Conservation (phyloP, 768 basidiomycete species). For the Chalciporus pseudorubinellus region DNA sequence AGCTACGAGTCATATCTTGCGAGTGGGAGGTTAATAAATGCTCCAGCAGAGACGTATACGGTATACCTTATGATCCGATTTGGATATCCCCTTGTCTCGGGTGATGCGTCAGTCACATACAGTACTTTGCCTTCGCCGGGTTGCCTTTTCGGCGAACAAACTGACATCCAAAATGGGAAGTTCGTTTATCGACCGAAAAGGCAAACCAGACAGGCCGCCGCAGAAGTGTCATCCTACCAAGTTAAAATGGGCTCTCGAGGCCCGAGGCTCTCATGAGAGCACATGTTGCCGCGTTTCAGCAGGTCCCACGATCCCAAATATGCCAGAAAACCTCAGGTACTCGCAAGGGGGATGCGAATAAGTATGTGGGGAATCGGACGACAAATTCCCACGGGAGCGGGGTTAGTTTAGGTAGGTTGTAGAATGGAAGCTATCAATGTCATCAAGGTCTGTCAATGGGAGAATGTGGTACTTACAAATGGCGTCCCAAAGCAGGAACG, state of each 20-base stretch:
- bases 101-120: slow-evolving; percentile 6
- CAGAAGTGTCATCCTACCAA: slow-evolving; percentile 1
- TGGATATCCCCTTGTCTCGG: slow-evolving; percentile 29
- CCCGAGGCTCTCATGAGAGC: no score
- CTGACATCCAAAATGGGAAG: slow-evolving; percentile 20
- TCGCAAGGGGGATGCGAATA: neutral
- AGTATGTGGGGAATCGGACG: neutral
- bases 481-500: no score
- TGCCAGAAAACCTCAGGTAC: neutral
- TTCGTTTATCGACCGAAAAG: slow-evolving; percentile 23
- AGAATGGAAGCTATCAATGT: neutral
- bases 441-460: neutral
- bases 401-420: no score
- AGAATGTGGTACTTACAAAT: no score
- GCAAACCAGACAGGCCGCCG: slow-evolving; percentile 12
- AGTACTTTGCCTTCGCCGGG: slow-evolving; percentile 11
- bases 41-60: slow-evolving; percentile 2
- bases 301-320: slow-evolving; percentile 19
- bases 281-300: slow-evolving; percentile 3
- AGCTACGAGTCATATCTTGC: neutral
- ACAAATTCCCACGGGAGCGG: neutral
- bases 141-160: slow-evolving; percentile 29
- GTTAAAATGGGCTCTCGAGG: neutral
- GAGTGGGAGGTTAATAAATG: slow-evolving; percentile 25
- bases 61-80: slow-evolving; percentile 24